Conservation (phyloP, 176 grass and related monocot species). For the Echinochloa phyllopogon region DNA sequence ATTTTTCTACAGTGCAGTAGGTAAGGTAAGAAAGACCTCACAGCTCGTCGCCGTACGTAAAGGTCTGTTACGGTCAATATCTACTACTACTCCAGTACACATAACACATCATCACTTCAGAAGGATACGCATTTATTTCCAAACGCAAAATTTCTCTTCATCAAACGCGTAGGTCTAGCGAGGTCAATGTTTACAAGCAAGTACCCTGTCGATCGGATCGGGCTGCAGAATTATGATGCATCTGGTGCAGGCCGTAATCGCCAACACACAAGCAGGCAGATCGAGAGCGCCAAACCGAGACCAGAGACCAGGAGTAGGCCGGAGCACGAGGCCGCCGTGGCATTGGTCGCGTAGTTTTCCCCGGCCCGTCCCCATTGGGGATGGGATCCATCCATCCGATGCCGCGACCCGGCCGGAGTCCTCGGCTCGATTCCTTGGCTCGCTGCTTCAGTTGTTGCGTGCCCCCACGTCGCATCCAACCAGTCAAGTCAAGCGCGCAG, state of each 20-base stretch:
- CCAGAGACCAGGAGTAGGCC: background rate
- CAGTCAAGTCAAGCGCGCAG: conserved; percentile 31
- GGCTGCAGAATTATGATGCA: background rate
- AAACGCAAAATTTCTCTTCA: background rate
- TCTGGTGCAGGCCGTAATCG: conserved; percentile 3
- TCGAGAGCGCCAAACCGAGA: background rate
- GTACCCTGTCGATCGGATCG: background rate
- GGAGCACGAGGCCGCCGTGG: background rate
- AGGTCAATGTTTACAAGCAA: background rate
- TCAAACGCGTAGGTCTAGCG: background rate
- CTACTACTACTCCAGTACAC: background rate
- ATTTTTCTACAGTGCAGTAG: background rate
- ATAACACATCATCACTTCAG: background rate
- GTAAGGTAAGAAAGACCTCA: background rate
- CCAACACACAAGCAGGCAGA: background rate
- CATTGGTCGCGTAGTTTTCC: background rate
- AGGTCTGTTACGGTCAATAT: background rate
- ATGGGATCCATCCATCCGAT: background rate
- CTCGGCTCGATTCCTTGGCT: background rate
- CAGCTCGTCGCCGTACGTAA: background rate
- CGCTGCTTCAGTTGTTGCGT: background rate
- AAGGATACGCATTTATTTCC: background rate
- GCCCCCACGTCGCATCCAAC: background rate
- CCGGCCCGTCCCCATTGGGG: background rate
- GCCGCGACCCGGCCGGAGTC: background rate